Evolutionary conservation across 1,139 yeast species (phyloP).

Genomic region (Scheffersomyces illinoinensis): DNA sequence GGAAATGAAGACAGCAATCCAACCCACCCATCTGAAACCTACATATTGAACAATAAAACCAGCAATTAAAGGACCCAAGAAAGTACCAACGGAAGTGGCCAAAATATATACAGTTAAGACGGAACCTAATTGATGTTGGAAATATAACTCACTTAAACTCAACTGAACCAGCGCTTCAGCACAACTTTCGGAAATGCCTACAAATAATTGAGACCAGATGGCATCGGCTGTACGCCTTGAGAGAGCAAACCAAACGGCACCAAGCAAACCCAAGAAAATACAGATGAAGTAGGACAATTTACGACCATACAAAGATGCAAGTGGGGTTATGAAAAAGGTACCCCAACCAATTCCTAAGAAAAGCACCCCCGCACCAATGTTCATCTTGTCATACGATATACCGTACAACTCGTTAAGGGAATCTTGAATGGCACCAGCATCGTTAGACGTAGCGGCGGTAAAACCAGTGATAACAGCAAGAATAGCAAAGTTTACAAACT

Average conservation of each 20-base stretch:
- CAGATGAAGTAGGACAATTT: constrained; percentile 32
- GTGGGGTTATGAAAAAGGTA: constrained; percentile 34
- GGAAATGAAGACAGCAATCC: constrained; percentile 26
- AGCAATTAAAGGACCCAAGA: constrained; percentile 37
- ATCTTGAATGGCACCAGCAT: constrained; percentile 40
- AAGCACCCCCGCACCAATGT: constrained; percentile 40
- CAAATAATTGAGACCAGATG: constrained; percentile 38
- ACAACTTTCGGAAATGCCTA: constrained; percentile 34
- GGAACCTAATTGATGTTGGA: constrained; percentile 40
- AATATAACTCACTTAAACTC: constrained; percentile 33
- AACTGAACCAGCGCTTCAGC: constrained; percentile 42
- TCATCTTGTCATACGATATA: constrained; percentile 35
- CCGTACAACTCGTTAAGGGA: constrained; percentile 31
- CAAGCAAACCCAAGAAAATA: constrained; percentile 26
- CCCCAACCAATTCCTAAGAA: constrained; percentile 33
- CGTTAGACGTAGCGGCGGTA: constrained; percentile 37
- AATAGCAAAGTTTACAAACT: constrained; percentile 21
- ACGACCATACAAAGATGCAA: constrained; percentile 34
- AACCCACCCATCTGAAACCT: constrained; percentile 40
- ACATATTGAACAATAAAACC: constrained; percentile 24
- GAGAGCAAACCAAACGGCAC: constrained; percentile 36
- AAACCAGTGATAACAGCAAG: constrained; percentile 31
- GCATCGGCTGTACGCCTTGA: constrained; percentile 27
- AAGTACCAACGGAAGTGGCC: constrained; percentile 40
- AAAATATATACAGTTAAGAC: constrained; percentile 39